Evolutionary conservation across 2,329 filamentous ascomycete genomes (phyloP).

Genomic region (Xylariaceae sp.): DNA sequence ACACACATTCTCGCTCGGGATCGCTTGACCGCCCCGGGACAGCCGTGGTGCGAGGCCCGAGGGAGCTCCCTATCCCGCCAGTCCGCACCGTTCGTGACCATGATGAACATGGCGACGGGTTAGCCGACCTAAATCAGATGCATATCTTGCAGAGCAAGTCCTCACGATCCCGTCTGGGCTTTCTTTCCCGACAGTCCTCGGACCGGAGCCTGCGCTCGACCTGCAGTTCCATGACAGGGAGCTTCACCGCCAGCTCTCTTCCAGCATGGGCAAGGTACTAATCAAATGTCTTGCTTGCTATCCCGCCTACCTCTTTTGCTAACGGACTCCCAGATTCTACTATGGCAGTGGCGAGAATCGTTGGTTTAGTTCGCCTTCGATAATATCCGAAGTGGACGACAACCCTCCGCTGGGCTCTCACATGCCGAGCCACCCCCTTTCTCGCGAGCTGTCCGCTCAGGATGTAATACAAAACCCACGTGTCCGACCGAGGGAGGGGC

Average conservation of each 20-base stretch:
- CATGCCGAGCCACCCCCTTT: slow-evolving; percentile 42
- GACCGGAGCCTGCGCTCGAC: slow-evolving; percentile 50
- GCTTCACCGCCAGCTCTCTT: slow-evolving; percentile 40
- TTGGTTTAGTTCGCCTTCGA: slow-evolving; percentile 45
- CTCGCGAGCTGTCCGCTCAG: slow-evolving; percentile 42
- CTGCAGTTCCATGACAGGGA: slow-evolving; percentile 43
- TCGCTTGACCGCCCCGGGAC: slow-evolving; percentile 47
- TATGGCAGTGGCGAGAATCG: slow-evolving; percentile 62
- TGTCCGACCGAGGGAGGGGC: slow-evolving; percentile 28
- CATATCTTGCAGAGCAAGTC: slow-evolving; percentile 42
- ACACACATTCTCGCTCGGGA: slow-evolving; percentile 37
- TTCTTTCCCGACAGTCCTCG: slow-evolving; percentile 44
- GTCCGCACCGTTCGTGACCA: slow-evolving; percentile 49
- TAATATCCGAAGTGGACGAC: slow-evolving; percentile 42
- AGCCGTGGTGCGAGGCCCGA: slow-evolving; percentile 36
- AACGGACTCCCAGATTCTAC: slow-evolving; percentile 49
- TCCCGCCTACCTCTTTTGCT: slow-evolving; percentile 1
- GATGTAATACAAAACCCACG: slow-evolving; percentile 28
- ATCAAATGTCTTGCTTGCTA: neutral
- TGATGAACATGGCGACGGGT: slow-evolving; percentile 59
- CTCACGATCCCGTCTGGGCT: slow-evolving; percentile 49
- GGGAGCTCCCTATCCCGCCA: slow-evolving; percentile 31
- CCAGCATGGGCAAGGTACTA: slow-evolving; percentile 51
- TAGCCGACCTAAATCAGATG: slow-evolving; percentile 53
- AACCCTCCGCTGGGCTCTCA: slow-evolving; percentile 43